phyloP scores from a whole-genome alignment of 208 protist genomes.

The Crithidia thermophila region DNA sequence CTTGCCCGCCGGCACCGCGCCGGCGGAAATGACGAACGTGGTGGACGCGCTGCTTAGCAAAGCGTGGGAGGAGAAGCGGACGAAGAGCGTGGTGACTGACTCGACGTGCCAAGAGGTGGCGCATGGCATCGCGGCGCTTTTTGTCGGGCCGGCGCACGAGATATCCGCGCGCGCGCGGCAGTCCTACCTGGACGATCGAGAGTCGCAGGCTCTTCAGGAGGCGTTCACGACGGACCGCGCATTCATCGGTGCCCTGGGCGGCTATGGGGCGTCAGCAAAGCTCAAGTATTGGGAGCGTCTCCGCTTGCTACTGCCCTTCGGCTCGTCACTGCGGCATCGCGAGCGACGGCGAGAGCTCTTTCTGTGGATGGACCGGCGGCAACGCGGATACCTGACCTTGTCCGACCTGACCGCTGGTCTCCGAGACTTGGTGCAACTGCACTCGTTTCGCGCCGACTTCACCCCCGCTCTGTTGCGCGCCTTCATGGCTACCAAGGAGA shows the following conservation, averaged over 20 bases:
- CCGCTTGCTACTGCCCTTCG: constrained; percentile 50
- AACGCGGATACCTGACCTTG: constrained; percentile 42
- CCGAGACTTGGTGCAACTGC: constrained; percentile 45
- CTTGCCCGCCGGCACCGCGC: background rate
- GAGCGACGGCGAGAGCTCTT: constrained; percentile 49
- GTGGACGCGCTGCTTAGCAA: constrained; percentile 16
- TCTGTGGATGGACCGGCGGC: constrained; percentile 38
- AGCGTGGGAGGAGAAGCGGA: constrained; percentile 19
- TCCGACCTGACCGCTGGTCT: constrained; percentile 45
- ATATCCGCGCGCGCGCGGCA: constrained; percentile 18
- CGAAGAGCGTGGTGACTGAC: constrained; percentile 19
- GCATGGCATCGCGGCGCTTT: constrained; percentile 24
- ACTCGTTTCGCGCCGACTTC: constrained; percentile 55
- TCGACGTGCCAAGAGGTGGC: constrained; percentile 16
- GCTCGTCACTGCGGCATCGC: constrained; percentile 41
- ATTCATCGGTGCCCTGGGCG: constrained; percentile 19
- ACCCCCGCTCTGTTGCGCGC: constrained; percentile 47
- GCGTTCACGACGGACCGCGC: constrained; percentile 15
- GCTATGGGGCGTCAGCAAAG: constrained; percentile 13
- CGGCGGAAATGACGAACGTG: constrained; percentile 17
- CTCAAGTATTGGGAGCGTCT: constrained; percentile 59
- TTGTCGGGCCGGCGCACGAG: constrained; percentile 21
- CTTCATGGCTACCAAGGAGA: constrained; percentile 59
- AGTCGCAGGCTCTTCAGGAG: constrained; percentile 8
- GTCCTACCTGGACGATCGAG: constrained; percentile 19